Percentiles rank a stretch among this genome's conserved stretches.
Evolutionary conservation across 768 basidiomycete species (phyloP).

Genomic region (Naganishia friedmannii): DNA sequence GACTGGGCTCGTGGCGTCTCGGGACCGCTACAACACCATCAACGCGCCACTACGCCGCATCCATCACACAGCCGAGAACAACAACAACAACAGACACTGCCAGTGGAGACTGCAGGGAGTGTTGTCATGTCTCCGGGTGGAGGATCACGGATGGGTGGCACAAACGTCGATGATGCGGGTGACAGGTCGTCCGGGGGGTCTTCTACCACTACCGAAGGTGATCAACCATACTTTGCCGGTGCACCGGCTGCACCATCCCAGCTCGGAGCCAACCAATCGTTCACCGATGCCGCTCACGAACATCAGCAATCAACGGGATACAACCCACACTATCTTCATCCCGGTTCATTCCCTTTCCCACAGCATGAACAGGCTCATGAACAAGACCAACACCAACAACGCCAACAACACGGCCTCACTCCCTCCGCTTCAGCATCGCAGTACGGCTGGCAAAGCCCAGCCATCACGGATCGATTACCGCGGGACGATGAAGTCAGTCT

Average conservation of each 20-base stretch:
- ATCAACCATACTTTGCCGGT: not conserved
- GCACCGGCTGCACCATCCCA: not conserved
- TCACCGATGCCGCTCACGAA: not conserved
- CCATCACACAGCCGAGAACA: not conserved
- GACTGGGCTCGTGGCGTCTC: slow-evolving; percentile 22
- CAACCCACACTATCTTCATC: not conserved
- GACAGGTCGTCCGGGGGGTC: not conserved
- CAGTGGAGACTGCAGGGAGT: no score
- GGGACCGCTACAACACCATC: not conserved
- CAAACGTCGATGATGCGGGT: slow-evolving; percentile 20
- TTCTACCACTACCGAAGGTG: not conserved
- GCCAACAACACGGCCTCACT: not conserved
- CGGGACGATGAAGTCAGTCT: slow-evolving; percentile 22
- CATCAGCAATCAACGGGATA: not conserved
- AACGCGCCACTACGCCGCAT: not conserved
- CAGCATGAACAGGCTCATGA: no score
- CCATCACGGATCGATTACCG: slow-evolving; percentile 22
- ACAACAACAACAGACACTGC: not conserved
- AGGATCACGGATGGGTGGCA: slow-evolving; percentile 10
- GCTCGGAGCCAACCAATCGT: not conserved
- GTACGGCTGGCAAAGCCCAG: slow-evolving; percentile 30
- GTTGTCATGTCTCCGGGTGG: not conserved
- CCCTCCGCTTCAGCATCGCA: slow-evolving; percentile 5
- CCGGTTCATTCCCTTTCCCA: not conserved
- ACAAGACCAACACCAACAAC: no score